Base-by-base conservation (phyloP, 2,329 filamentous ascomycete species). In the Aspergillus costaricaensis region DNA sequence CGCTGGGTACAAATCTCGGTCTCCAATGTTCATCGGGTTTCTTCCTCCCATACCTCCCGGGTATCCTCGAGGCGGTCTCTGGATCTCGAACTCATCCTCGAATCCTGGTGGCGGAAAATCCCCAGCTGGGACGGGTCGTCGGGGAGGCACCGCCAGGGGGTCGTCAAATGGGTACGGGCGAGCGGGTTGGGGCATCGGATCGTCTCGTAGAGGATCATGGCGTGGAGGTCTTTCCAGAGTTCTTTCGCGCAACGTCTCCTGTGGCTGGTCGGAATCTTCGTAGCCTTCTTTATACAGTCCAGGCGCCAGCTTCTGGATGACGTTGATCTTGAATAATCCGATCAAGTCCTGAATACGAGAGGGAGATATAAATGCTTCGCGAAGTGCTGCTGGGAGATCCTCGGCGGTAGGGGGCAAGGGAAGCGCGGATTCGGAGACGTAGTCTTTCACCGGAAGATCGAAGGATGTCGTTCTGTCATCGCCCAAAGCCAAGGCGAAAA, bases 61-160 rank as follows among this genome's bases (percentile, higher is more conserved):
- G 44, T 74, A 74, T 48, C 83, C 81, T 9, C 87, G 84, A 2
- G 85, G 83, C 0, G 88, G 90, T 1, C 87, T 82, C 62, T 91
- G 87, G 61, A 97, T 83, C 64, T 97, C 91, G 69, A 92, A 89
- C 71, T 97, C 92, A 73, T 99, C 94, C 66, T 98, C 95, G 66
- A 98, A 98, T 19, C 86, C 91, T 0, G 95, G 95, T 0, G 94
- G 93, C 0, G 89, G 86, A 66, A 96, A 92, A 66, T 93, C 91
- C 9, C 83, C 87, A 0, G 84, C 78, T 0, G 93, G 92, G 15
- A 87, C 72, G 1, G 90, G 90, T 19, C 81, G 81, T 44, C 85
- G 87, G 14, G 85, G 84, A 1, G 72, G 77, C 17, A 80, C 83
- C 10, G 83, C 86, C 38, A 90, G 82, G n/a, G 86, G 88, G 70